Conservation (phyloP, 2,329 filamentous ascomycete species). For the Colletotrichum echinochloae region DNA sequence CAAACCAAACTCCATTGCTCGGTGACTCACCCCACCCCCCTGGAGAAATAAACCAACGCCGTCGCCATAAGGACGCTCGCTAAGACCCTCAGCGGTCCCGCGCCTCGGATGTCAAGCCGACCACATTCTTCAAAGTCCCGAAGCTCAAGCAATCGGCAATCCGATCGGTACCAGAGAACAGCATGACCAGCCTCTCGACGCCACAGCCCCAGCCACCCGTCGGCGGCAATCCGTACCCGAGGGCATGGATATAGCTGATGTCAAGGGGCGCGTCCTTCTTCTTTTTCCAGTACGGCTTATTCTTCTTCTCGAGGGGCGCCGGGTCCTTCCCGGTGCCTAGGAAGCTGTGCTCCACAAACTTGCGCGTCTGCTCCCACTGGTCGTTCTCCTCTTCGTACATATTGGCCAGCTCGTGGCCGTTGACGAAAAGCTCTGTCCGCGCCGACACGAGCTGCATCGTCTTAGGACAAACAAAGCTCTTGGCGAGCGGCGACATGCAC, state of each 20-base stretch:
- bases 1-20: background rate
- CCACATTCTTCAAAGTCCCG: constrained; percentile 81
- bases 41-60: background rate
- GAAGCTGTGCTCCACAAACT: constrained; percentile 73
- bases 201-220: constrained; percentile 98
- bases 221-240: constrained; percentile 92
- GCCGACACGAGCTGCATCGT: constrained; percentile 81
- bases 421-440: constrained; percentile 86
- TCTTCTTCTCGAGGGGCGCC: constrained; percentile 35
- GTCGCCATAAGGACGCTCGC: background rate
- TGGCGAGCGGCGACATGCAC: constrained; percentile 90
- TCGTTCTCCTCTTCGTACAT: constrained; percentile 99
- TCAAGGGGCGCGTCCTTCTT: constrained; percentile 67
- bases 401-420: constrained; percentile 87
- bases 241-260: constrained; percentile 83
- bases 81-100: constrained; percentile 13
- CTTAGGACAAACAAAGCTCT: constrained; percentile 79
- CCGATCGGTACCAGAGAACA: constrained; percentile 81
- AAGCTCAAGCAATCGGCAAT: constrained; percentile 92
- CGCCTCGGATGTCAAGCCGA: constrained; percentile 60
- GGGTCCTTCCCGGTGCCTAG: constrained; percentile 49
- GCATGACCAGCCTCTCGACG: constrained; percentile 90
- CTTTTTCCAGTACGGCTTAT: constrained; percentile 53
- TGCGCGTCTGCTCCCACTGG: constrained; percentile 84
- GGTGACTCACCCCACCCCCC: background rate